A percentile compares a stretch with the other conserved stretches of the same genome.
These are phyloP conservation scores for Cordyceps cateniannulata DNA, from an alignment of 2,329 filamentous ascomycete genomes.

Conservation along the genomic window DNA sequence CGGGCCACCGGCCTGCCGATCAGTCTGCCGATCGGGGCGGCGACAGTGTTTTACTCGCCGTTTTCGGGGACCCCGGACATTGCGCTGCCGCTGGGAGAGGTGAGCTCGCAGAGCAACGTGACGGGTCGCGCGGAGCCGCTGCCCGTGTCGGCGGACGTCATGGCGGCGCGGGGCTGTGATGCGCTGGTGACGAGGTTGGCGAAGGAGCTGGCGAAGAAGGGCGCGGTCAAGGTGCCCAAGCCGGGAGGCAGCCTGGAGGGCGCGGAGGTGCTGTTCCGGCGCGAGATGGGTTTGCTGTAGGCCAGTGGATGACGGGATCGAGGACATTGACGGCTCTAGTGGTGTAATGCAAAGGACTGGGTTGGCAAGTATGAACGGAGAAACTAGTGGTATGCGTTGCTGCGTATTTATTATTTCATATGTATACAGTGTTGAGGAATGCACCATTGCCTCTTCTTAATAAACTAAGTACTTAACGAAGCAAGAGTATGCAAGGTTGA, in stretches of 20 bases:
- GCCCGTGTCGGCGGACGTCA: slow-evolving; percentile 35
- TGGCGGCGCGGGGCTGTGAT: slow-evolving; percentile 42
- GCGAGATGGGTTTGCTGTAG: background rate
- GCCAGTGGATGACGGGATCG: no score
- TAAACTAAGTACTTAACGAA: background rate
- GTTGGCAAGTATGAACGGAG: background rate
- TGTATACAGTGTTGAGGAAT: background rate
- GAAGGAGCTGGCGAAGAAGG: slow-evolving; percentile 41
- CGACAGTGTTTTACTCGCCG: slow-evolving; percentile 26
- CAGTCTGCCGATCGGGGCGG: background rate
- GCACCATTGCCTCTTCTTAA: no score
- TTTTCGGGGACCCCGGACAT: slow-evolving; percentile 23
- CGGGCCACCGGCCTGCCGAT: slow-evolving; percentile 17
- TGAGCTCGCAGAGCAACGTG: slow-evolving; percentile 31
- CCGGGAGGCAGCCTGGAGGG: slow-evolving; percentile 30
- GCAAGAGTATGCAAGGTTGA: background rate
- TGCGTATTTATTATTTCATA: background rate
- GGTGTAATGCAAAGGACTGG: no score
- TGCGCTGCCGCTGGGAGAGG: slow-evolving; percentile 36
- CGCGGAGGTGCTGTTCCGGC: slow-evolving; percentile 17
- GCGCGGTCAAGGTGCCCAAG: slow-evolving; percentile 39
- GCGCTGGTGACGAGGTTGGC: slow-evolving; percentile 50
- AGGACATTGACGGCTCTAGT: background rate
- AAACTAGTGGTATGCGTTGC: background rate
- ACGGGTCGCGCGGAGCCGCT: slow-evolving; percentile 33